Percentiles rank a stretch among this genome's conserved stretches.
Evolutionary conservation across 176 grass and related monocot genomes (phyloP).

Genomic region (Rhynchospora tenuis): DNA sequence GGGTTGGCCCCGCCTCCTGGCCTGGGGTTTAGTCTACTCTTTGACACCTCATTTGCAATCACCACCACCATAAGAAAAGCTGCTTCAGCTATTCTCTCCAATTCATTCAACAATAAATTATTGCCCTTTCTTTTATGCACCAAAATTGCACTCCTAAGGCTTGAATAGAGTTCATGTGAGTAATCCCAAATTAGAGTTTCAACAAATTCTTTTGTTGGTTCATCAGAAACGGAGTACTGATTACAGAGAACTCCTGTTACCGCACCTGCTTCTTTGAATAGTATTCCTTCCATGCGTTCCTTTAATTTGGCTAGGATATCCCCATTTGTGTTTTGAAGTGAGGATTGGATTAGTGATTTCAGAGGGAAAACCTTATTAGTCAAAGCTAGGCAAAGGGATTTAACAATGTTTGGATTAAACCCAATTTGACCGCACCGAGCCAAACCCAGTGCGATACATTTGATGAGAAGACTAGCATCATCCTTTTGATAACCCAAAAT

Average conservation of each 20-base stretch:
- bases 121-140: constrained; percentile 37
- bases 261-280: constrained; percentile 81
- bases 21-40: constrained; percentile 57
- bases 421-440: constrained; percentile 44
- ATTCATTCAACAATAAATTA: constrained; percentile 32
- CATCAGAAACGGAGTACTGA: constrained; percentile 61
- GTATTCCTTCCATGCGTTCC: constrained; percentile 40
- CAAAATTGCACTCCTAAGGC: constrained; percentile 48
- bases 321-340: constrained; percentile 25
- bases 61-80: constrained; percentile 88
- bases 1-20: constrained; percentile 31
- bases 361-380: constrained; percentile 62
- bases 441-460: constrained; percentile 64
- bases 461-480: constrained; percentile 30
- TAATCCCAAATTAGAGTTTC: constrained; percentile 67
- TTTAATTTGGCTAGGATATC: constrained; percentile 30
- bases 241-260: constrained; percentile 66
- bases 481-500: constrained; percentile 17
- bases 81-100: constrained; percentile 73
- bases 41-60: constrained; percentile 55
- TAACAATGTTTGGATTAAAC: constrained; percentile 42
- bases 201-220: constrained; percentile 33
- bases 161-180: constrained; percentile 48
- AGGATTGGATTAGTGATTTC: constrained; percentile 35
- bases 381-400: constrained; percentile 41